phyloP scores from a whole-genome alignment of 2,329 filamentous ascomycete species.

The Gaeumannomyces tritici region DNA sequence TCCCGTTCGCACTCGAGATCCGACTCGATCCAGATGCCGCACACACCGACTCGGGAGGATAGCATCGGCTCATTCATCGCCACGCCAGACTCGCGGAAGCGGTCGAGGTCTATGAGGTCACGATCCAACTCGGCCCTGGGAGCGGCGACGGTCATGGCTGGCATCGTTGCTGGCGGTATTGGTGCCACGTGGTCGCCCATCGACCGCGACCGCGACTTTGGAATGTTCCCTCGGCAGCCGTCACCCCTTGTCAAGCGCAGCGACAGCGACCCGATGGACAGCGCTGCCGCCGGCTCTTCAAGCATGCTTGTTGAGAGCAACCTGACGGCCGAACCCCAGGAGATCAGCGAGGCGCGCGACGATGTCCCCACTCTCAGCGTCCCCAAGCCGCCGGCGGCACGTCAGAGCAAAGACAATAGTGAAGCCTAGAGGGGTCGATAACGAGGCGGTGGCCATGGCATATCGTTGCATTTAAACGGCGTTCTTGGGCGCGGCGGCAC shows the following conservation, averaged over 20 bases:
- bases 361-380: constrained; percentile 14
- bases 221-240: constrained; percentile 20
- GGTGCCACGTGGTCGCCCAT: constrained; percentile 69
- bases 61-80: constrained; percentile 34
- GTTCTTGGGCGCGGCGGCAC: background rate
- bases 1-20: constrained; percentile 54
- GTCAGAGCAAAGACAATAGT: background rate
- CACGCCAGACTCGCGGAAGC: constrained; percentile 51
- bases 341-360: constrained; percentile 15
- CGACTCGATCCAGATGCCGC: constrained; percentile 31
- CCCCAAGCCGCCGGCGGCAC: constrained; percentile 5
- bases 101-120: constrained; percentile 58
- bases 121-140: constrained; percentile 63
- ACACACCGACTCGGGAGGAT: constrained; percentile 52
- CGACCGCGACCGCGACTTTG: constrained; percentile 33
- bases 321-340: constrained; percentile 25
- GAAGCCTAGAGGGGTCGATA: background rate
- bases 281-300: constrained; percentile 4
- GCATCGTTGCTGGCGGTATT: constrained; percentile 67
- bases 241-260: constrained; percentile 19
- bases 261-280: constrained; percentile 11
- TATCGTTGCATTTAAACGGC: background rate
- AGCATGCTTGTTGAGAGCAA: constrained; percentile 10
- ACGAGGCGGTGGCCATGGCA: background rate
- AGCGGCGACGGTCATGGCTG: constrained; percentile 73